Evolutionary conservation across 1,284 basidiomycete species (phyloP).

Genomic region (Anthracocystis panici-leucophaei): DNA sequence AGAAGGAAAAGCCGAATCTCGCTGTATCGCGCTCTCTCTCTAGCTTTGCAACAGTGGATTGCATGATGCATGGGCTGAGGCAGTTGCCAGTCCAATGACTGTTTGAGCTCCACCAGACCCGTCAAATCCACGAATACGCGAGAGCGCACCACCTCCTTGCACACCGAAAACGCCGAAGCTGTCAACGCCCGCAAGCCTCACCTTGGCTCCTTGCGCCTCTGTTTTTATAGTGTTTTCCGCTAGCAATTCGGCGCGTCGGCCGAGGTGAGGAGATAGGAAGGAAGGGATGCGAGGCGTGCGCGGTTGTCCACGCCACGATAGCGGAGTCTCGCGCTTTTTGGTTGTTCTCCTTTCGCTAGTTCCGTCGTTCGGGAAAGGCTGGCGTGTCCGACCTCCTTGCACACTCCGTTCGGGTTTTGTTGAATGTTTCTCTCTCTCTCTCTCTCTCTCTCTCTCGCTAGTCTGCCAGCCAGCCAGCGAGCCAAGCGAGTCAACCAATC

Average conservation of each 20-base stretch:
- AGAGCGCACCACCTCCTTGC: background rate
- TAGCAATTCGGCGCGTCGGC: background rate
- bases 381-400: conserved; percentile 3
- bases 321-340: background rate
- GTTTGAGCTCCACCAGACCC: too few species aligned
- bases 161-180: conserved; percentile 5
- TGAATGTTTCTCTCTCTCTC: background rate
- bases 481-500: too few species aligned
- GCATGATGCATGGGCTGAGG: too few species aligned
- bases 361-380: background rate
- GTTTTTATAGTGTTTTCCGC: background rate
- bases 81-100: too few species aligned
- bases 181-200: background rate
- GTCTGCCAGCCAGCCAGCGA: too few species aligned
- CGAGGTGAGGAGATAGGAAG: background rate
- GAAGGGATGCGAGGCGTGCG: background rate
- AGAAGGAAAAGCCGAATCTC: too few species aligned
- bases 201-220: background rate
- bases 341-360: background rate
- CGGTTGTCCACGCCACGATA: background rate
- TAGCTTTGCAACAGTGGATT: too few species aligned
- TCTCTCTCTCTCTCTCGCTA: background rate
- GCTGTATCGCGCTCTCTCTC: too few species aligned
- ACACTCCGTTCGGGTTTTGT: conserved; percentile 2
- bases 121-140: too few species aligned